Percentiles rank a stretch among this genome's conserved stretches.
Evolutionary conservation across 208 protist species (phyloP).

Genomic region (Cochliopodium minus): DNA sequence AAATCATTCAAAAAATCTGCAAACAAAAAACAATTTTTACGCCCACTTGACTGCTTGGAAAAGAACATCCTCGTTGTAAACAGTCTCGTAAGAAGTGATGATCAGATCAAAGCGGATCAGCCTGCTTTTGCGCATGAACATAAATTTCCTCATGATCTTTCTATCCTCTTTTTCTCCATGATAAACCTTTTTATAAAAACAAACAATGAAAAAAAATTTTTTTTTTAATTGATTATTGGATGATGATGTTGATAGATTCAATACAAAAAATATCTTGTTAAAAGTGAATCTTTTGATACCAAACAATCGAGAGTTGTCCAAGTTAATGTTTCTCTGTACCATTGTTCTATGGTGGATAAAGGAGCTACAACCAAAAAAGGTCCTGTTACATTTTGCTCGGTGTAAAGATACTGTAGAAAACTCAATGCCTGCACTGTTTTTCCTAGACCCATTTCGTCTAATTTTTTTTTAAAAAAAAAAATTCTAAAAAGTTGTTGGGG

Average conservation of each 20-base stretch:
- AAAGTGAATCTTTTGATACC: no score
- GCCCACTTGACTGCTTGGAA: neutral
- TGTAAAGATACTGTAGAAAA: conserved; percentile 58
- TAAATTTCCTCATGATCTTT: conserved; percentile 22
- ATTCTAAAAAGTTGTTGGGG: neutral
- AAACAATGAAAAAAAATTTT: no score
- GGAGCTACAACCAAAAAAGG: conserved; percentile 84
- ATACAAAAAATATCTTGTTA: no score
- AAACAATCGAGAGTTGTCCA: conserved; percentile 8
- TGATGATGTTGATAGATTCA: no score
- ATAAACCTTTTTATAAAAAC: no score
- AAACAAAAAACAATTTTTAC: conserved; percentile 56
- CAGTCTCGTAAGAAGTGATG: conserved; percentile 56
- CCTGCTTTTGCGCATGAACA: conserved; percentile 3
- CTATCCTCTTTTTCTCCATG: neutral
- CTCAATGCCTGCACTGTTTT: conserved; percentile 83
- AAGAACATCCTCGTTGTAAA: conserved; percentile 37
- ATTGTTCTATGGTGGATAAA: conserved; percentile 77
- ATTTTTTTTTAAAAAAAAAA: neutral
- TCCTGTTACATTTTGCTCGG: conserved; percentile 35
- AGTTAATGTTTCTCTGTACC: conserved; percentile 52
- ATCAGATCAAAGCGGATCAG: conserved; percentile 54
- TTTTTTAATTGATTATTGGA: no score
- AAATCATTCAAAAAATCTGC: conserved; percentile 51
- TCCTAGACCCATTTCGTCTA: conserved; percentile 90